A percentile compares a stretch with the other conserved stretches of the same genome.
phyloP scores from a whole-genome alignment of 768 basidiomycete genomes.

The Pholiota conissans region DNA sequence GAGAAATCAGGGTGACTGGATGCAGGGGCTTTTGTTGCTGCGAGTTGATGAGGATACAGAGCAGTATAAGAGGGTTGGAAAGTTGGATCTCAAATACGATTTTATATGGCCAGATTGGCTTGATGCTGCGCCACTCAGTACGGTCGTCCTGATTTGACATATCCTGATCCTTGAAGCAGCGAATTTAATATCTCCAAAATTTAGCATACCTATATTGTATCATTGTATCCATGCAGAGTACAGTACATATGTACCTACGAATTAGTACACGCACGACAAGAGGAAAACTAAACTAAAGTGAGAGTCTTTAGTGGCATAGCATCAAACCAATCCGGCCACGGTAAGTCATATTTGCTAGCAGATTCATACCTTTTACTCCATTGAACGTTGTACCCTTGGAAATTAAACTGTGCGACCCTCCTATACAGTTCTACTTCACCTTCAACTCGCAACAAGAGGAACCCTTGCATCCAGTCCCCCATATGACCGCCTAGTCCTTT shows the following conservation, averaged over 20 bases:
- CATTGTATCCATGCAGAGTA: no score
- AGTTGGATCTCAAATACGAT: slow-evolving; percentile 8
- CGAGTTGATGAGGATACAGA: not conserved
- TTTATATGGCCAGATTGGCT: slow-evolving; percentile 9
- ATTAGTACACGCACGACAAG: no score
- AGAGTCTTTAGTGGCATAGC: no score
- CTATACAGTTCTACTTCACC: slow-evolving; percentile 1
- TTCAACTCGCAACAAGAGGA: not conserved
- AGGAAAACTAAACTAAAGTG: no score
- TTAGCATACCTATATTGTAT: no score
- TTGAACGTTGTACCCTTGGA: no score
- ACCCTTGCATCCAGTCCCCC: slow-evolving; percentile 3
- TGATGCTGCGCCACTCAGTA: slow-evolving; percentile 3
- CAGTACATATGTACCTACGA: no score
- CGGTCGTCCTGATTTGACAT: not conserved
- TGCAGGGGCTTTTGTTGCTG: slow-evolving; percentile 7
- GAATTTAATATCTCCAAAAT: no score
- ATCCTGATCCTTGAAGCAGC: no score
- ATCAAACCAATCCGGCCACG: no score
- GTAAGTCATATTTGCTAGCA: no score
- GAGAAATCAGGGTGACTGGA: slow-evolving; percentile 10
- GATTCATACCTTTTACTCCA: no score
- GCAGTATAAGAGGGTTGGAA: slow-evolving; percentile 5
- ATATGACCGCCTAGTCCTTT: not conserved
- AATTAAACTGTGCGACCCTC: slow-evolving; percentile 3